Conservation (phyloP, 108 stramenopile species). For the Cyclotella atomus region DNA sequence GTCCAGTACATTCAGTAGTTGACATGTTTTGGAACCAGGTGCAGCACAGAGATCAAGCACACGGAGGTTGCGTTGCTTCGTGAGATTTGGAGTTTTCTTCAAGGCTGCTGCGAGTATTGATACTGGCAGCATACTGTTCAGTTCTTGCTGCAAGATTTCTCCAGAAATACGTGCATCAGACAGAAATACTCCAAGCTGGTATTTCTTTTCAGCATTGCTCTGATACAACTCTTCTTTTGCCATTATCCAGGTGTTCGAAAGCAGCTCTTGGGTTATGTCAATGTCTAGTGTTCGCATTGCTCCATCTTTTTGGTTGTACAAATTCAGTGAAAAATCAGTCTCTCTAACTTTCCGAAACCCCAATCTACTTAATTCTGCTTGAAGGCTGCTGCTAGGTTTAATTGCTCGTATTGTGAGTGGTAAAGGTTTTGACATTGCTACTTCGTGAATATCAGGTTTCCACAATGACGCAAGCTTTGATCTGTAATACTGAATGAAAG, state of each 20-base stretch:
- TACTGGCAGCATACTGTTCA: conserved; percentile 33
- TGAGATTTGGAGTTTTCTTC: background rate
- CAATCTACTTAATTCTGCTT: conserved; percentile 6
- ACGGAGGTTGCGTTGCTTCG: background rate
- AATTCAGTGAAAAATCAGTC: conserved; percentile 1
- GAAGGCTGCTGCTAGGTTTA: conserved; percentile 2
- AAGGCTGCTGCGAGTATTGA: conserved; percentile 13
- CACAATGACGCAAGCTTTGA: background rate
- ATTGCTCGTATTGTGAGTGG: conserved; percentile 14
- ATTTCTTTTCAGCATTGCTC: background rate
- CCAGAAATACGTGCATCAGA: conserved; percentile 14
- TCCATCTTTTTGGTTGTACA: background rate
- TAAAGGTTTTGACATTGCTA: conserved; percentile 8
- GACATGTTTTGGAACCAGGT: conserved; percentile 55
- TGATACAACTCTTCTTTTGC: background rate
- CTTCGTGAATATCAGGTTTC: conserved; percentile 15
- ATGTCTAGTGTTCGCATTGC: background rate
- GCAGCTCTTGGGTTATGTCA: background rate
- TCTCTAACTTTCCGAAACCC: conserved; percentile 8
- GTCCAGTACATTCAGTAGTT: conserved; percentile 18
- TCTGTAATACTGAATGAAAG: conserved; percentile 10
- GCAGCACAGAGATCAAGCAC: conserved; percentile 55
- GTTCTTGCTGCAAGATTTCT: conserved; percentile 28
- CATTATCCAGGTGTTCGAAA: conserved; percentile 15
- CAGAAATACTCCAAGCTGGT: conserved; percentile 12